These are phyloP conservation scores for Spizellomyces punctatus DNA, from an alignment of 192 early-diverging fungal genomes.

Conservation along the genomic window DNA sequence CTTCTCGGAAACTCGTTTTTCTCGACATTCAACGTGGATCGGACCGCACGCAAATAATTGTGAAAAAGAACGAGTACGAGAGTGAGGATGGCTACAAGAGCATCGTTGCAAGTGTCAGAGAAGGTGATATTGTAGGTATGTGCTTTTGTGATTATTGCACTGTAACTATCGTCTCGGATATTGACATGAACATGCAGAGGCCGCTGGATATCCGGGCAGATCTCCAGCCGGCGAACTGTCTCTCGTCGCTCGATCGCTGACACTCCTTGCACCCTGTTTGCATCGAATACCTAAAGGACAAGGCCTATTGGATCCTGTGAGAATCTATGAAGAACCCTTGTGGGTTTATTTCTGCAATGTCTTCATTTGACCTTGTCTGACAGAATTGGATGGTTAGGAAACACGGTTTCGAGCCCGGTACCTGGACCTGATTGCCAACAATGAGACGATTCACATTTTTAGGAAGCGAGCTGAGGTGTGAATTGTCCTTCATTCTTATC, in stretches of 20 bases:
- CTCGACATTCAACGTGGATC: constrained; percentile 68
- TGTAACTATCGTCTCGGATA: not conserved
- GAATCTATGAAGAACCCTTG: constrained; percentile 5
- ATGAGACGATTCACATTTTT: constrained; percentile 51
- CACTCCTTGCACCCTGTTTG: constrained; percentile 71
- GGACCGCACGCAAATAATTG: constrained; percentile 65
- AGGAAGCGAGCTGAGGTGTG: constrained; percentile 56
- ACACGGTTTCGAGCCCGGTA: constrained; percentile 70
- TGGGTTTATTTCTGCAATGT: too few species aligned
- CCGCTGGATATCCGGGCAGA: constrained; percentile 67
- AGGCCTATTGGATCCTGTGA: constrained; percentile 10
- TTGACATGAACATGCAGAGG: constrained; percentile 10
- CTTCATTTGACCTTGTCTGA: not conserved
- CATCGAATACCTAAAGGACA: constrained; percentile 65
- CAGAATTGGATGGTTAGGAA: constrained; percentile 39
- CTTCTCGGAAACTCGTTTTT: constrained; percentile 74
- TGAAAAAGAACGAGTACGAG: constrained; percentile 49
- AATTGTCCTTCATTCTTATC: not conserved
- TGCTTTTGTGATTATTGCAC: not conserved
- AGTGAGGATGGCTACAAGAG: constrained; percentile 46
- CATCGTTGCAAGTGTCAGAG: constrained; percentile 48
- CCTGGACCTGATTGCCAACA: constrained; percentile 77
- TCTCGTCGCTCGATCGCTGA: constrained; percentile 59
- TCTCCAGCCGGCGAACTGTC: constrained; percentile 72
- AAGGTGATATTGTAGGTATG: constrained; percentile 69